Percentiles rank a stretch among this genome's conserved stretches.
Conservation (phyloP, 768 basidiomycete species). For the Dioszegia aurantiaca region DNA sequence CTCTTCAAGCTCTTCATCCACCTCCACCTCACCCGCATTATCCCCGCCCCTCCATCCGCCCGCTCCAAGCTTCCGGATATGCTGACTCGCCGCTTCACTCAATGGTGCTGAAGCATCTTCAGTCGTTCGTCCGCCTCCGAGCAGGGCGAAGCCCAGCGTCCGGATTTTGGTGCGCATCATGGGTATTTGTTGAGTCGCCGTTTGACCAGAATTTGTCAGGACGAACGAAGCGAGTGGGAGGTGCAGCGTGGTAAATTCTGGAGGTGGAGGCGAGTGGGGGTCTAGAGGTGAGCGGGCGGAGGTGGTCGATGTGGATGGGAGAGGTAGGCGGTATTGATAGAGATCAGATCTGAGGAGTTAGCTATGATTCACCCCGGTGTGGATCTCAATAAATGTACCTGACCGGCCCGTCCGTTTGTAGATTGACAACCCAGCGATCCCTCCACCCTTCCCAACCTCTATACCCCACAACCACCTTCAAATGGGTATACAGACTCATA, state of each 20-base stretch:
- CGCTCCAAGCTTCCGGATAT: conserved; percentile 25
- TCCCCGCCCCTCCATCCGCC: conserved; percentile 31
- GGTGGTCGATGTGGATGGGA: conserved; percentile 18
- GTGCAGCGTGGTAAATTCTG: conserved; percentile 54
- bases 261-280: conserved; percentile 16
- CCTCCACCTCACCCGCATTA: conserved; percentile 20
- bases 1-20: conserved; percentile 31
- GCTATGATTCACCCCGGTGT: neutral
- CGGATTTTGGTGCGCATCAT: conserved; percentile 75
- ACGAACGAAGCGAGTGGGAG: conserved; percentile 67
- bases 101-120: conserved; percentile 7
- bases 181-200: conserved; percentile 63
- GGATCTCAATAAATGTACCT: conserved; percentile 27
- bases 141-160: conserved; percentile 78
- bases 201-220: conserved; percentile 55
- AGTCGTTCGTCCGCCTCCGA: conserved; percentile 71
- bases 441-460: conserved; percentile 72
- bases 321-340: conserved; percentile 83
- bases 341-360: conserved; percentile 65
- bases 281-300: conserved; percentile 26
- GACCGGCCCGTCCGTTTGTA: conserved; percentile 74
- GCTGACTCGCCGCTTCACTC: conserved; percentile 4
- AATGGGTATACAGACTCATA: conserved; percentile 72
- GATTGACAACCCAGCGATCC: conserved; percentile 86
- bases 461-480: conserved; percentile 74